A percentile compares a stretch with the other conserved stretches of the same genome.
Evolutionary conservation across 2,329 filamentous ascomycete genomes (phyloP).

Genomic region (Diaporthe batatas): DNA sequence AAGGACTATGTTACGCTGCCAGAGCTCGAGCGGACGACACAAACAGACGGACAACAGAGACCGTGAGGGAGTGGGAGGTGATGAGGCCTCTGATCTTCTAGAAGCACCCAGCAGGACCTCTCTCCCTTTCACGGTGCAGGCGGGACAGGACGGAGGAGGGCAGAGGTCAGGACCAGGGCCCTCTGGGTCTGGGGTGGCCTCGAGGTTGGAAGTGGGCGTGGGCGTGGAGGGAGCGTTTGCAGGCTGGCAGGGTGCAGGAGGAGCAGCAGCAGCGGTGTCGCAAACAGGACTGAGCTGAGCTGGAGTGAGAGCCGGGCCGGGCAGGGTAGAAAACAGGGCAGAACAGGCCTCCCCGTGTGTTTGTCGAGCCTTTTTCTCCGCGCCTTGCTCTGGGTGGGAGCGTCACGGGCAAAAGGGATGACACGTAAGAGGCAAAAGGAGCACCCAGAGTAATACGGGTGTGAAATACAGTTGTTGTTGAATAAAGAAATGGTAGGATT

Average conservation of each 20-base stretch:
- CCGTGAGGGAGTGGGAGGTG: neutral
- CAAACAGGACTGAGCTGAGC: constrained; percentile 25
- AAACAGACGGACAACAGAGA: constrained; percentile 1
- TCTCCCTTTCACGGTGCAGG: constrained; percentile 7
- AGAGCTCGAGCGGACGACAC: constrained; percentile 15
- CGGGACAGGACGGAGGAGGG: constrained; percentile 17
- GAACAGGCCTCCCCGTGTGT: constrained; percentile 13
- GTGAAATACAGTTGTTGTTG: constrained; percentile 28
- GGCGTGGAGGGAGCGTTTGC: constrained; percentile 36
- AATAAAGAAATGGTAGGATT: constrained; percentile 16
- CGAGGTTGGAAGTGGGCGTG: constrained; percentile 33
- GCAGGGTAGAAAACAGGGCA: neutral
- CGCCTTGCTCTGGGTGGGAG: constrained; percentile 19
- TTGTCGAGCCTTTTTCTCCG: constrained; percentile 25
- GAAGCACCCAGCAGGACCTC: constrained; percentile 32
- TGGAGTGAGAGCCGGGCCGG: neutral
- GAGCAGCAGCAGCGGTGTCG: constrained; percentile 19
- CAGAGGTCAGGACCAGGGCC: constrained; percentile 12
- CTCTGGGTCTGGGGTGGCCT: constrained; percentile 22
- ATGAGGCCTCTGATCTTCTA: constrained; percentile 26
- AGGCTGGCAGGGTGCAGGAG: constrained; percentile 27
- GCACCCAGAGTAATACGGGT: constrained; percentile 15
- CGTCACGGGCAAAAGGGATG: constrained; percentile 22
- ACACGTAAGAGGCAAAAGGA: constrained; percentile 8
- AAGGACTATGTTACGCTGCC: neutral